phyloP scores from a whole-genome alignment of 768 basidiomycete species.

The Pulveroboletus ravenelii region DNA sequence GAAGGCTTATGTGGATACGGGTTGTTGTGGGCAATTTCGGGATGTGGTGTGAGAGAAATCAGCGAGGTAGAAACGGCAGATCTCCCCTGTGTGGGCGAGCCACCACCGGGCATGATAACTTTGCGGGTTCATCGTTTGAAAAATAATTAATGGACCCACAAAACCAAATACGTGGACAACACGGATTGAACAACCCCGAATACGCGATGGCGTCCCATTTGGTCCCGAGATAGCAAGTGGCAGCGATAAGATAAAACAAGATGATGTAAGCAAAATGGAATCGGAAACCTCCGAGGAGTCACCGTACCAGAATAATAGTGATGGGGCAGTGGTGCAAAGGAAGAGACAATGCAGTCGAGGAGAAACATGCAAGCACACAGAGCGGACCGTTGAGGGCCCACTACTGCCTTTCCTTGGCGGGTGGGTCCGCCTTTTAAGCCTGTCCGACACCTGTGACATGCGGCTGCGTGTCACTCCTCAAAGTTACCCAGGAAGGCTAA shows the following conservation, averaged over 20 bases:
- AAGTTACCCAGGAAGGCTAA: constrained; percentile 28
- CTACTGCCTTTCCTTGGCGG: constrained; percentile 5
- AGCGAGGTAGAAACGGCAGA: constrained; percentile 6
- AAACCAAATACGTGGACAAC: constrained; percentile 30
- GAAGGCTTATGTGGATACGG: constrained; percentile 11
- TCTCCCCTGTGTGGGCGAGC: constrained; percentile 13
- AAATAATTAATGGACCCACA: constrained; percentile 33
- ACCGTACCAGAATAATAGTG: constrained; percentile 1
- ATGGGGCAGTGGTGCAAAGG: background rate
- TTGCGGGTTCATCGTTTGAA: constrained; percentile 23
- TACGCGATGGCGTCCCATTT: constrained; percentile 5
- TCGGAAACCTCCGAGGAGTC: constrained; percentile 15
- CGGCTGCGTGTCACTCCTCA: constrained; percentile 11
- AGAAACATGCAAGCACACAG: constrained; percentile 1
- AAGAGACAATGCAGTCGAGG: background rate
- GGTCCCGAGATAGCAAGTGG: constrained; percentile 8
- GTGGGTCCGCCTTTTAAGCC: constrained; percentile 27
- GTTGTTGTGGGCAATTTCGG: constrained; percentile 6
- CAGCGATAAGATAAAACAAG: constrained; percentile 24
- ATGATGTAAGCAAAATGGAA: constrained; percentile 11
- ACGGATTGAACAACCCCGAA: constrained; percentile 3
- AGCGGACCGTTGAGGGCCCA: background rate
- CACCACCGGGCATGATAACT: constrained; percentile 25
- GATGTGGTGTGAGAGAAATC: constrained; percentile 13
- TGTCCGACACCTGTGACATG: constrained; percentile 10